Evolutionary conservation across 2,329 filamentous ascomycete species (phyloP), one percentile per base, ranked within the genome.

Genomic region (Plenodomus biglobosus): DNA sequence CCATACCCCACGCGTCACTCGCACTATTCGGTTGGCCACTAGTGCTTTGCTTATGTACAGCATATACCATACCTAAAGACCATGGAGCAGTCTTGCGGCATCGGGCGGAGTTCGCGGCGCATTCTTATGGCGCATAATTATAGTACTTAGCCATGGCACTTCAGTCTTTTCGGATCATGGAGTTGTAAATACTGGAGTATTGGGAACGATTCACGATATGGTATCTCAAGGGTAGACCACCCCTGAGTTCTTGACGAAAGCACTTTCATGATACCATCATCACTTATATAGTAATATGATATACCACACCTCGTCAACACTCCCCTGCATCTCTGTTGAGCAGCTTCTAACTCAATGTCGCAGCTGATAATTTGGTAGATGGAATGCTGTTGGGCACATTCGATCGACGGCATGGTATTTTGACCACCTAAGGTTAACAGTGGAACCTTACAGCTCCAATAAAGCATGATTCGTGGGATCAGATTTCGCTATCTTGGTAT

Each of bases 21-120:
- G 27, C 69, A 71, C 46, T 71, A 71, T 48, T 71, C 68, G 15
- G 55, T 65, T 3, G 67, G 66, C 8, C 62, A 70, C n/a, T 71
- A 44, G 59, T 32, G 19, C 38, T 37, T 18, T 16, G 20, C 6
- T n/a, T 10, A 11, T 56, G 46, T 39, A 49, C 40, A n/a, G n/a
- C 41, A 48, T 40, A 46, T 18, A 48, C 35, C 18, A 19, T 34
- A 32, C 15, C 8, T 11, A 6, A 15, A 7, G 6, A 32, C 27
- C 3, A 32, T 3, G 27, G 27, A 32, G 27, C 27, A 32, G 27
- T 42, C 21, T n/a, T 10, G 42, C 18, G 27, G 55, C 55, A 54
- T 50, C 27, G 42, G 34, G 21, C 15, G 53, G 55, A 52, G 53
- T 54, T 46, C n/a, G n/a, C 11, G 53, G 50, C 50, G 50, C 37